Evolutionary conservation across 106 monocot genomes (phyloP).

Genomic region (Ottelia alismoides): DNA sequence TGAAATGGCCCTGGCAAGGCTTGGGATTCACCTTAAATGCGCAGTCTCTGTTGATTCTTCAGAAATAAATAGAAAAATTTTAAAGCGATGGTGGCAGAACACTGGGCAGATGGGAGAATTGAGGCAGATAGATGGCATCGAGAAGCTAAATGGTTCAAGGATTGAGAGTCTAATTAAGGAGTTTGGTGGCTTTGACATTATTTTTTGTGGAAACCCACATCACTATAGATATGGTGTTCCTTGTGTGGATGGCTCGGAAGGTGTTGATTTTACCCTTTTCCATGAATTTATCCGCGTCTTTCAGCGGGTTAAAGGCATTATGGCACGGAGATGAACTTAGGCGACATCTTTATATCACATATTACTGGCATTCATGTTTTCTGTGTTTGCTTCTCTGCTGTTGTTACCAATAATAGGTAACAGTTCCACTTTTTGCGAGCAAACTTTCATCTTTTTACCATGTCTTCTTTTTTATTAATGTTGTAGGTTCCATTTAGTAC

Average conservation of each 20-base stretch:
- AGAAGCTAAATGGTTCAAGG: conserved; percentile 32
- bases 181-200: conserved; percentile 66
- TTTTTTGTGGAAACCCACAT: conserved; percentile 45
- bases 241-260: conserved; percentile 10
- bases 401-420: too few species aligned
- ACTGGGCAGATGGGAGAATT: conserved; percentile 47
- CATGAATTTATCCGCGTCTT: conserved; percentile 70
- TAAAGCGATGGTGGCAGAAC: conserved; percentile 64
- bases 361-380: too few species aligned
- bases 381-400: too few species aligned
- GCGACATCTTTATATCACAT: too few species aligned
- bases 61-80: conserved; percentile 36
- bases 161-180: conserved; percentile 29
- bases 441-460: too few species aligned
- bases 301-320: too few species aligned
- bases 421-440: too few species aligned
- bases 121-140: conserved; percentile 41
- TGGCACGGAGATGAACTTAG: too few species aligned
- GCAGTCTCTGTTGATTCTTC: conserved; percentile 68
- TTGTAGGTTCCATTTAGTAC: too few species aligned
- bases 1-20: conserved; percentile 49
- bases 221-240: conserved; percentile 5
- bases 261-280: conserved; percentile 43
- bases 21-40: conserved; percentile 60
- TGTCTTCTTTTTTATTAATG: too few species aligned